Conservation (phyloP, 2,329 filamentous ascomycete species). For the Setomelanomma holmii region DNA sequence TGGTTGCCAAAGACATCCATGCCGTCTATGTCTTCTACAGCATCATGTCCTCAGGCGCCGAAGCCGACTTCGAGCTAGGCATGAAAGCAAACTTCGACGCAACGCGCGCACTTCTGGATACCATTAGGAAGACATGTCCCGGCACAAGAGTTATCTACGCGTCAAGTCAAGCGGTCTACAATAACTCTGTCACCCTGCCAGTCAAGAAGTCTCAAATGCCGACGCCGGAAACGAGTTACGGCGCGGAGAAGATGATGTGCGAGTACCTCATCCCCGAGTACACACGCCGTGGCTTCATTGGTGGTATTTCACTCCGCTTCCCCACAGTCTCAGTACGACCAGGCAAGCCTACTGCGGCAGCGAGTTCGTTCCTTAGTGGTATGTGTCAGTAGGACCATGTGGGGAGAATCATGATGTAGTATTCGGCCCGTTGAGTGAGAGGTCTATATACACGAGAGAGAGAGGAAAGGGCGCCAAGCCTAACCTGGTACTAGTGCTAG, state of each 20-base stretch:
- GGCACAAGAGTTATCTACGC: constrained; percentile 65
- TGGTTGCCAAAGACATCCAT: constrained; percentile 18
- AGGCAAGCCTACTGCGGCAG: constrained; percentile 63
- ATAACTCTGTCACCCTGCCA: constrained; percentile 54
- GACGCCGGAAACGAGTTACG: constrained; percentile 66
- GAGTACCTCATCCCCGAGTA: constrained; percentile 67
- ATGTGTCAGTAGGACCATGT: too few relatives aligned
- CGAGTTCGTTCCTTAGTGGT: constrained; percentile 65
- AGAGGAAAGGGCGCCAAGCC: too few relatives aligned
- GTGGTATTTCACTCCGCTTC: constrained; percentile 63
- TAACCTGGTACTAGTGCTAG: too few relatives aligned
- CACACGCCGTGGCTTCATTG: constrained; percentile 62
- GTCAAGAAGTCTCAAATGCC: constrained; percentile 52
- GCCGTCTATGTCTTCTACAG: constrained; percentile 65
- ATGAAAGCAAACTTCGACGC: constrained; percentile 66
- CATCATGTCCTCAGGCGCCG: constrained; percentile 69
- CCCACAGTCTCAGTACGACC: constrained; percentile 66
- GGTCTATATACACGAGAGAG: too few relatives aligned
- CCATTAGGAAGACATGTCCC: constrained; percentile 57
- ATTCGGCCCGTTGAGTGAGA: too few relatives aligned
- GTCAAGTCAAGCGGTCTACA: constrained; percentile 67
- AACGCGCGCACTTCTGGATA: constrained; percentile 59
- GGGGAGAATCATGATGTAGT: too few relatives aligned
- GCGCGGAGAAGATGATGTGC: constrained; percentile 65
- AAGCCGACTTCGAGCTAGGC: constrained; percentile 64